These are phyloP conservation scores for Yamadazyma diddensiae DNA, from an alignment of 1,139 yeast genomes.

Conservation along the genomic window DNA sequence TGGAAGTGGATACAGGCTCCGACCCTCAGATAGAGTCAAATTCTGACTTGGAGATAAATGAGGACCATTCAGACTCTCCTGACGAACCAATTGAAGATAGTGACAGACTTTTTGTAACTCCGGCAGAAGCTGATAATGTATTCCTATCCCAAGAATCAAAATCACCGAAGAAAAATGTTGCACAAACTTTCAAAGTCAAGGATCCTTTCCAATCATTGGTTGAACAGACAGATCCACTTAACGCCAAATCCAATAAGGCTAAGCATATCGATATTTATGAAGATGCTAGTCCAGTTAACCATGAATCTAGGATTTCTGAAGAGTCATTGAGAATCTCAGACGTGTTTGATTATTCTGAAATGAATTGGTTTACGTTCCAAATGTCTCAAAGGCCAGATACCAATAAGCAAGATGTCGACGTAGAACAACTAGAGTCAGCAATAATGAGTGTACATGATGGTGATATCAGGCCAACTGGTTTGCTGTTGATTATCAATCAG, in stretches of 20 bases:
- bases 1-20: too few relatives aligned
- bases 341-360: slow-evolving; percentile 31
- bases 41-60: too few relatives aligned
- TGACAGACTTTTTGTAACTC: too few relatives aligned
- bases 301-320: slow-evolving; percentile 19
- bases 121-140: slow-evolving; percentile 8
- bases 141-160: slow-evolving; percentile 1
- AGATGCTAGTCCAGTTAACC: slow-evolving; percentile 18
- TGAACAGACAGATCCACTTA: slow-evolving; percentile 43
- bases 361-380: slow-evolving; percentile 43
- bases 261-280: slow-evolving; percentile 39
- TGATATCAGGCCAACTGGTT: slow-evolving; percentile 7
- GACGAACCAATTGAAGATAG: too few relatives aligned
- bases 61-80: too few relatives aligned
- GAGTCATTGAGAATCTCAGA: slow-evolving; percentile 3
- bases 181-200: slow-evolving; percentile 4
- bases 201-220: slow-evolving; percentile 32
- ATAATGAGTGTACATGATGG: slow-evolving; percentile 8
- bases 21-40: too few relatives aligned
- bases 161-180: slow-evolving; percentile 16
- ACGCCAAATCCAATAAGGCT: slow-evolving; percentile 29
- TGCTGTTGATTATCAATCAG: slow-evolving; percentile 25
- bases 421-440: slow-evolving; percentile 16
- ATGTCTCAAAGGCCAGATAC: slow-evolving; percentile 24
- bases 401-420: slow-evolving; percentile 5